phyloP scores from a whole-genome alignment of 176 grass and related monocot species.

The Carex myosuroides region DNA sequence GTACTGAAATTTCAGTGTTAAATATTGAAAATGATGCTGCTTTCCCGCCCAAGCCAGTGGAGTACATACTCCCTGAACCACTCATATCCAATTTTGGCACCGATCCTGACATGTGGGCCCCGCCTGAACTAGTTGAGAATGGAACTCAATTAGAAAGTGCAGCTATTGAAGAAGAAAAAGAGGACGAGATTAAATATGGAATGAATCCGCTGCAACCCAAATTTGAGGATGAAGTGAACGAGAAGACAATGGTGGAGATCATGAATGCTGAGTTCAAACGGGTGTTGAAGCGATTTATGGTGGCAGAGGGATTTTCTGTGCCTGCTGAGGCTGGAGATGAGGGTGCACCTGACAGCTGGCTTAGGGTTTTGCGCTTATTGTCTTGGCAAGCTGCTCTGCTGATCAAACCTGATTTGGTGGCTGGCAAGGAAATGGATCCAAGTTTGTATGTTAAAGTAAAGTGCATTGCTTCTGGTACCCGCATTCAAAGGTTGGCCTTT shows the following conservation, averaged over 20 bases:
- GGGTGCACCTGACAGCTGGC: conserved; percentile 48
- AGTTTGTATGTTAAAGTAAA: conserved; percentile 87
- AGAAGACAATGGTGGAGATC: conserved; percentile 81
- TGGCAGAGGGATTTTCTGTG: conserved; percentile 57
- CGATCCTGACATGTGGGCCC: conserved; percentile 62
- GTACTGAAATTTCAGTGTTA: conserved; percentile 7
- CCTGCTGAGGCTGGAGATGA: conserved; percentile 34
- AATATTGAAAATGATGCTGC: background rate
- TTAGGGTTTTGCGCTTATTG: conserved; percentile 59
- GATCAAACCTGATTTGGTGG: conserved; percentile 71
- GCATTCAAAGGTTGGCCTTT: conserved; percentile 55
- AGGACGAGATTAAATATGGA: conserved; percentile 25
- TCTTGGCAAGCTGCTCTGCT: conserved; percentile 81
- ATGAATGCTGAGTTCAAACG: conserved; percentile 88
- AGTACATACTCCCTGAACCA: conserved; percentile 20
- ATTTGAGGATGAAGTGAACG: conserved; percentile 29
- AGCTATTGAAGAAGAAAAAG: conserved; percentile 37
- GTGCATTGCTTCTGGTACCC: conserved; percentile 66
- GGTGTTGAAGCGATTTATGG: conserved; percentile 68
- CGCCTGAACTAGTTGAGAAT: conserved; percentile 59
- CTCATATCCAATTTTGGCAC: conserved; percentile 42
- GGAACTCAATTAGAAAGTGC: conserved; percentile 48
- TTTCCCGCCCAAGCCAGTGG: background rate
- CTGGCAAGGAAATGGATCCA: conserved; percentile 90
- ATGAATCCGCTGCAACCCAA: conserved; percentile 40